Evolutionary conservation across 2,329 filamentous ascomycete species (phyloP).

Genomic region (Phaeosphaeriaceae sp.): DNA sequence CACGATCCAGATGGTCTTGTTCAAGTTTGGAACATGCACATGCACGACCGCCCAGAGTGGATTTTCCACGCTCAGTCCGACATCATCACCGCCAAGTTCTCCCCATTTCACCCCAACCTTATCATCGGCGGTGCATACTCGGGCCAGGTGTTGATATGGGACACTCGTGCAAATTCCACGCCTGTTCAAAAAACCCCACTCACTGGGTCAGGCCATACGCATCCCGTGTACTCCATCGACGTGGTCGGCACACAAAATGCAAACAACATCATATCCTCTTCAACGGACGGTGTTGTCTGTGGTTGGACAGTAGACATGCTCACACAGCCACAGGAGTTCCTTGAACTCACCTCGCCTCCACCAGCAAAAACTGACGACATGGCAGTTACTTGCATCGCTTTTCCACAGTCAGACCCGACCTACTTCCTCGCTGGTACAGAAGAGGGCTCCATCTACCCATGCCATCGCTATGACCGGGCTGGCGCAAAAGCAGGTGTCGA

Average conservation of each 20-base stretch:
- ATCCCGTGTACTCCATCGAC: constrained; percentile 93
- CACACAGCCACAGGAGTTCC: constrained; percentile 90
- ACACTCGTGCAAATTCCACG: constrained; percentile 80
- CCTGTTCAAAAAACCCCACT: constrained; percentile 96
- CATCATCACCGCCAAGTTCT: constrained; percentile 94
- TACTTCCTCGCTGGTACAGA: constrained; percentile 98
- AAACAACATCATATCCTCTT: constrained; percentile 97
- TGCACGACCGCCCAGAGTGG: constrained; percentile 93
- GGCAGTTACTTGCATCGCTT: constrained; percentile 91
- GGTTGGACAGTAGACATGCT: constrained; percentile 99
- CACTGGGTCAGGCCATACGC: constrained; percentile 92
- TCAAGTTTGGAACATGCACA: constrained; percentile 95
- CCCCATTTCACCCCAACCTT: constrained; percentile 96
- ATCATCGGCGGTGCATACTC: constrained; percentile 97
- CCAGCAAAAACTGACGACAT: constrained; percentile 88
- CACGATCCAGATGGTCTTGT: constrained; percentile 93
- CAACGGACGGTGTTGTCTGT: constrained; percentile 94
- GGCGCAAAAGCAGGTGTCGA: constrained; percentile 97
- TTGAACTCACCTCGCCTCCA: constrained; percentile 84
- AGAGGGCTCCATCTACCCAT: constrained; percentile 94
- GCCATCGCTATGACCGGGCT: constrained; percentile 95
- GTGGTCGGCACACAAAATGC: constrained; percentile 98
- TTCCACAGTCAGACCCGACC: constrained; percentile 92
- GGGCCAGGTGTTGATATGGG: constrained; percentile 95
- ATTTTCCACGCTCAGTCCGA: constrained; percentile 96